These are phyloP conservation scores for Beta corolliflora DNA, from an alignment of 179 eudicot genomes.

Conservation along the genomic window DNA sequence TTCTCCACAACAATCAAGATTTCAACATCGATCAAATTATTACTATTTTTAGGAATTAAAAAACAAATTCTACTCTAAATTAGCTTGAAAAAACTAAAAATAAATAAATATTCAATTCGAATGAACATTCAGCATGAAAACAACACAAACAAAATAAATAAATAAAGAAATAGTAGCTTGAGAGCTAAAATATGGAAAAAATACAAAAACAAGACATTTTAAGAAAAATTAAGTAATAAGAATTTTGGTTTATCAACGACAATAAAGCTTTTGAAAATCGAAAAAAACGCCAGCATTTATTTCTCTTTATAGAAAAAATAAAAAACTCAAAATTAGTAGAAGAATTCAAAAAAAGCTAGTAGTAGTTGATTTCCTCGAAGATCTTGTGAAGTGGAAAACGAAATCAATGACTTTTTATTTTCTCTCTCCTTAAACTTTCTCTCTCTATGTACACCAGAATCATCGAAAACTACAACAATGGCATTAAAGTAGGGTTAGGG, in stretches of 20 bases:
- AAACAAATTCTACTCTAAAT: too few relatives aligned
- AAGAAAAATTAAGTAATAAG: neutral
- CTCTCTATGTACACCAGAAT: conserved; percentile 16
- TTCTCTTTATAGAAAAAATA: neutral
- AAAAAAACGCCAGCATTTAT: conserved; percentile 1
- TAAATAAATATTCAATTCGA: too few relatives aligned
- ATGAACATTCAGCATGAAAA: too few relatives aligned
- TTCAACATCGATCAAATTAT: neutral
- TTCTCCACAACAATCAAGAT: neutral
- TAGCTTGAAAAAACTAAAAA: too few relatives aligned
- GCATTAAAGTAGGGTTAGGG: conserved; percentile 34
- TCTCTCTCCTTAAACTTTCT: neutral
- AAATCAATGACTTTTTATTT: neutral
- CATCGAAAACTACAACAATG: conserved; percentile 20
- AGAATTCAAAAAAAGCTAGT: neutral
- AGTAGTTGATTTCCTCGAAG: neutral
- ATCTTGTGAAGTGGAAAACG: conserved; percentile 6
- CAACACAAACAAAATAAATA: too few relatives aligned
- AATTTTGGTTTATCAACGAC: neutral
- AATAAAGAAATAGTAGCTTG: neutral
- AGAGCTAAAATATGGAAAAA: neutral
- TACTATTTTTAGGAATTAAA: neutral
- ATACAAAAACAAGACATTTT: neutral
- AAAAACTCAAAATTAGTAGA: neutral
- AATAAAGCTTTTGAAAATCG: neutral